A percentile compares a stretch with the other conserved stretches of the same genome.
These are phyloP conservation scores for Yamadazyma phyllophila DNA, from an alignment of 805 yeast genomes.

Conservation along the genomic window DNA sequence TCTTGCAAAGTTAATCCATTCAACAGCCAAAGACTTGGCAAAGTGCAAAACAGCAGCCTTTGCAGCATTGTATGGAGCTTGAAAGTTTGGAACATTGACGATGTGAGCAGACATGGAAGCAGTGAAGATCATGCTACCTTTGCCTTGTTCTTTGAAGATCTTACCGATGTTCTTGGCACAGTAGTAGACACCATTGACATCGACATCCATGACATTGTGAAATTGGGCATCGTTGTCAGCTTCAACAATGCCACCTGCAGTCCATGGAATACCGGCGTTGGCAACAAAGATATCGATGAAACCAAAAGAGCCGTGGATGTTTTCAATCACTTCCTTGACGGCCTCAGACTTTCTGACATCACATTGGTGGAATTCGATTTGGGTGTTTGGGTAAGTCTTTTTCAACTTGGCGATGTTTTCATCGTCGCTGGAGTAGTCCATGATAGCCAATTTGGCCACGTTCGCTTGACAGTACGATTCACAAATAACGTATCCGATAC, in stretches of 20 bases:
- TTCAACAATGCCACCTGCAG: conserved; percentile 38
- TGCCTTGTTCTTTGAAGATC: conserved; percentile 68
- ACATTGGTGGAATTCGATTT: conserved; percentile 31
- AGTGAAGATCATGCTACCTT: conserved; percentile 78
- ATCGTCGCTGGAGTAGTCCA: conserved; percentile 36
- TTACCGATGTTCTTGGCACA: conserved; percentile 74
- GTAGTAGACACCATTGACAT: conserved; percentile 77
- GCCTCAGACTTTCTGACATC: conserved; percentile 40
- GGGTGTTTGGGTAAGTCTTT: conserved; percentile 29
- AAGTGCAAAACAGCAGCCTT: conserved; percentile 82
- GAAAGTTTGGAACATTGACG: conserved; percentile 83
- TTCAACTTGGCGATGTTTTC: conserved; percentile 25
- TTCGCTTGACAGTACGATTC: conserved; percentile 42
- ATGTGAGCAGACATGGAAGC: conserved; percentile 90
- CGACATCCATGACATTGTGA: conserved; percentile 70
- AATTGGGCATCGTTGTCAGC: conserved; percentile 57
- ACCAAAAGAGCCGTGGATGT: conserved; percentile 31
- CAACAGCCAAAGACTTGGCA: conserved; percentile 76
- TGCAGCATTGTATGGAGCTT: conserved; percentile 82
- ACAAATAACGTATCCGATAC: conserved; percentile 34
- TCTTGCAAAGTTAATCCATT: conserved; percentile 84
- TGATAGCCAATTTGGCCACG: conserved; percentile 33
- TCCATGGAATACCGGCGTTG: conserved; percentile 50
- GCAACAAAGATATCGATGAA: conserved; percentile 44
- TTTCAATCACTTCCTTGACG: conserved; percentile 32